Evolutionary conservation across 2,329 filamentous ascomycete genomes (phyloP), one percentile per base, ranked within the genome.

Genomic region (Ophiostoma sp.): DNA sequence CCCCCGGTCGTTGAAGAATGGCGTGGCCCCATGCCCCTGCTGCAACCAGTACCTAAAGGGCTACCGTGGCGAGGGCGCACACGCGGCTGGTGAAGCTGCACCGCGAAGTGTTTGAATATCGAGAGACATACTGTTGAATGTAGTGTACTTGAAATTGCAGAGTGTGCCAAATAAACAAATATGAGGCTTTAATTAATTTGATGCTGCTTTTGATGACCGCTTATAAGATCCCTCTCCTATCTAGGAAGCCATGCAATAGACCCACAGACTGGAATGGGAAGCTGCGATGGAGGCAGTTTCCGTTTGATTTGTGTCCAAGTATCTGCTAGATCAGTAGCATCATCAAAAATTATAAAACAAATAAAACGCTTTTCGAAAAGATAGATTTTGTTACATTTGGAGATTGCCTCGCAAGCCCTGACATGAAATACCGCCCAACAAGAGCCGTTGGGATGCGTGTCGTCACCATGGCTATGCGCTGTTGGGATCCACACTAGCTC

Each of bases 31-130:
- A 5, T 65, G 62, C 35, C 62, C 62, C 33, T 65, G 62, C 35
- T 65, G 62, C 62, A 65, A 39, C 20, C 62, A 65, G 35, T 65
- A 65, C 10, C 57, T 62, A 27, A 62, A 62, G 27, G 57, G 57
- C 13, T 33, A 62, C 15, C 57, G 57, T 11, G 27, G 8, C n/a
- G 57, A 62, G 27, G 27, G 13, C 6, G 54, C 54, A 31, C 23
- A 23, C 27, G 57, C n/a, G 23, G 27, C n/a, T 6, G 27, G n/a
- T 8, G 52, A 57, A 57, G 52, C 52, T 1, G 52, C 23, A 13
- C 10, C 52, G 11, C 52, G n/a, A 13, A 27, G 15, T 11, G 23
- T 4, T 10, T 57, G 11, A 57, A 27, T 8, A 57, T 27, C 10
- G 52, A 57, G 11, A 57, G 17, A 20, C 44, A n/a, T n/a, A 1